Percentiles rank a stretch among this genome's conserved stretches.
phyloP scores from a whole-genome alignment of 371 early-diverging fungal genomes.

The Rhizopus arrhizus region DNA sequence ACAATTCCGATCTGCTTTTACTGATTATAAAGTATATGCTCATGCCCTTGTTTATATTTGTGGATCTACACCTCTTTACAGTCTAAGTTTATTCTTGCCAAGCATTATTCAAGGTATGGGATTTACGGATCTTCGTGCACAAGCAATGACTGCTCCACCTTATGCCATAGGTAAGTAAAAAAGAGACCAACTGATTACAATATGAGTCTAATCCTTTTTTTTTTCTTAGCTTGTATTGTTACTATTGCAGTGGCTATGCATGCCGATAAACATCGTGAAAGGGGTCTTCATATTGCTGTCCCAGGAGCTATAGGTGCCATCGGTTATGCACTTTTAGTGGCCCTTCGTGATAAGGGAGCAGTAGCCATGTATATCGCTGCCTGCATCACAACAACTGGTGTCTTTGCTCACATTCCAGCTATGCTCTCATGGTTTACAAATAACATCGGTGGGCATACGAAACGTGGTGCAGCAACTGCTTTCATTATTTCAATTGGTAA shows the following conservation, averaged over 20 bases:
- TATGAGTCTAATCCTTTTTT: neutral
- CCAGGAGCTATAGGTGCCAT: constrained; percentile 63
- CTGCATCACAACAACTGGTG: constrained; percentile 56
- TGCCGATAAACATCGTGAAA: constrained; percentile 64
- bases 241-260: constrained; percentile 62
- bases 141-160: constrained; percentile 57
- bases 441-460: constrained; percentile 67
- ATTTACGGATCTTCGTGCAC: constrained; percentile 51
- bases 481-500: constrained; percentile 67
- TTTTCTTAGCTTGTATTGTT: constrained; percentile 52
- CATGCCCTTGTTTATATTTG: constrained; percentile 65
- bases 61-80: constrained; percentile 65
- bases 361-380: constrained; percentile 55
- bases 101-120: constrained; percentile 75
- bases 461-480: constrained; percentile 64
- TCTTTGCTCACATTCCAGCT: constrained; percentile 60
- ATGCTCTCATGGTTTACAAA: constrained; percentile 67
- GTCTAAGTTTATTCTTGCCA: constrained; percentile 69
- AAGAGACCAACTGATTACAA: neutral
- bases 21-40: constrained; percentile 61
- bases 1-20: constrained; percentile 56
- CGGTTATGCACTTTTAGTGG: constrained; percentile 68
- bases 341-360: constrained; percentile 33
- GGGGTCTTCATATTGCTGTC: constrained; percentile 64
- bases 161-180: constrained; percentile 38